Base-by-base conservation (phyloP, 2,329 filamentous ascomycete species). In the Seiridium cupressi region DNA sequence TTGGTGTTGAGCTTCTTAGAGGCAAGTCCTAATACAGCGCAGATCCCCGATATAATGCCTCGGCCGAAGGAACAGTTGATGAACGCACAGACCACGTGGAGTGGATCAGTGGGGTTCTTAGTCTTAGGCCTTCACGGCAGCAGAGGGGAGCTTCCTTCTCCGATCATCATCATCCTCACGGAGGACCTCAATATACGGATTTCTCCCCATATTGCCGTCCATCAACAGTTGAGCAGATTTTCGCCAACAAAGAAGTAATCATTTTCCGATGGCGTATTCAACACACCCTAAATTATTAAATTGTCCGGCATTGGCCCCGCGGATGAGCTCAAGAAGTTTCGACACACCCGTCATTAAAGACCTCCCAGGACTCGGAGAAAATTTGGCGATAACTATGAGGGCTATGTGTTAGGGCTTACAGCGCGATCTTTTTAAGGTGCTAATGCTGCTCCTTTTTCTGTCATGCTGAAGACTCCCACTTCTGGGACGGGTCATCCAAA, bases 221-320 rank as follows among this genome's bases (percentile, higher is more conserved):
- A n/a, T n/a, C n/a, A 13, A 61, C 66, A 32, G 55, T 59, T 32
- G 63, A 63, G 51, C 65, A 60, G 42, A 63, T 69, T 31, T 70
- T 65, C 51, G 69, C 69, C 34, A 69, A 67, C 1, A 69, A 66
- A 32, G 82, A 84, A 63, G 77, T 84, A 13, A 82, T 84, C 46
- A 61, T 84, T 9, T 76, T 26, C 77, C 0, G 80, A 78, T 1
- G 82, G 82, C 10, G 71, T 77, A 2, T 80, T 83, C 66, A 81
- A 82, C 67, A 77, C 78, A 3, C 82, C 82, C 0, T 79, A 83
- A 61, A 73, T 84, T 4, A 76, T 85, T 3, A 79, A 81, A 69
- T 73, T 83, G 0, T 81, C 78, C 51, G 82, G 82, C 7, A 73
- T 84, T 34, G 81, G 81, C 0, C 75, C 78, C 1, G 70, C 69